Base-by-base conservation (phyloP, 2,329 filamentous ascomycete species). In the Curvularia eragrostidis region DNA sequence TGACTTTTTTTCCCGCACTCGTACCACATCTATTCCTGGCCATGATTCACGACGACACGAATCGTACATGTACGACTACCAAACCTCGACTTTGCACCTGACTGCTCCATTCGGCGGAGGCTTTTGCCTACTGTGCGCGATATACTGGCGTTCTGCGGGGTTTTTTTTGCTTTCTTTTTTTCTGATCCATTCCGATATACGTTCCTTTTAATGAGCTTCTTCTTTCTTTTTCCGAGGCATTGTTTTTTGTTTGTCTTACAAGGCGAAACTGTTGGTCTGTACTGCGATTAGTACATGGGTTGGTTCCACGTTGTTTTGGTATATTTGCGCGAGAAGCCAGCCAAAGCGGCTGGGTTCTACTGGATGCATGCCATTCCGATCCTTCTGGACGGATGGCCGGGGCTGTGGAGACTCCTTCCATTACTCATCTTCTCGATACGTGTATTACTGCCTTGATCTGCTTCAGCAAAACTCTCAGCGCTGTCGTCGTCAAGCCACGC, bases 21-120 rank as follows among this genome's bases (percentile, higher is more conserved):
- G 41, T 38, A 48, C 38, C 32, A 12, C n/a, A 36, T 32, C 36
- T 57, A 48, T 56, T 58, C 39, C 56, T 41, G 44, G n/a, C 61
- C 59, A 68, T 53, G 66, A 68, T 48, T 69, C 41, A 69, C 56
- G 67, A 69, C 58, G 59, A 58, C 15, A 57, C 56, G 58, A 63
- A 36, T 52, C 47, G 44, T 57, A 55, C 59, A 54, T 70, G 63
- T 70, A 69, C 63, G 58, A 69, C 52, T 64, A 63, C 41, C 50
- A 53, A 58, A 58, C 48, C 56, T 46, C 49, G 30, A 42, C 39
- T 44, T 44, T 38, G 23, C 42, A 41, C 50, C 48, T 61, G 53
- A 49, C 59, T 39, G 51, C 54, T 38, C 43, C 54, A 54, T 59
- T 55, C 24, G 38, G 50, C 41, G 46, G 49, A 26, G 48, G 32